Base-by-base conservation (phyloP, 129 eudicot species). In the Flaveria ramosissima region DNA sequence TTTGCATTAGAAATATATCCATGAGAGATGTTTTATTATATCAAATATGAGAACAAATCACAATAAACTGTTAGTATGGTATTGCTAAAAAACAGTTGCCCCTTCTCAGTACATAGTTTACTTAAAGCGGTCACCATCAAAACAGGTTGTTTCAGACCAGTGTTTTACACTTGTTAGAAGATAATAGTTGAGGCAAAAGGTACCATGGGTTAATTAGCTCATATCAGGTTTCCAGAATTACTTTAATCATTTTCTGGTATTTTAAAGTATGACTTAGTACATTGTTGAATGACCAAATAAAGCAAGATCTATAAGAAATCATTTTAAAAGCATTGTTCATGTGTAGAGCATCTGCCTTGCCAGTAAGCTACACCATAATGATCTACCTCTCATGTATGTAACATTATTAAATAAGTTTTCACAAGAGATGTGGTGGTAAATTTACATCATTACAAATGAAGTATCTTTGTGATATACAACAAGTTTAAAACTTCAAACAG, bases 21-120 rank as follows among this genome's bases (percentile, higher is more conserved):
- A 66, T 66, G 12, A 52, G 17, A 52, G 4, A 71, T 63, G 21
- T 15, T 11, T 3, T 30, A 30, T 30, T 30, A 14, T 6, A 63
- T 63, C 47, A 63, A 20, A 30, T 7, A 2, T 30, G 32, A 10
- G 30, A 30, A 30, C 10, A 15, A 16, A 16, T 27, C 46, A 63
- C 69, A 63, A 15, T 63, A 15, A 63, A 63, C 46, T 63, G 69
- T 63, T 30, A 63, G 27, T 39, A 64, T 73, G 45, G 16, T 39
- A 64, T 73, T 36, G 42, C n/a, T 27, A 41, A 39, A 30, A 30
- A 9, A 19, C 3, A 15, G 46, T 74, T 74, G 50, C 70, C 60
- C 59, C 48, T 61, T 52, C 12, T 60, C 61, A 70, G 16, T 46
- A 14, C 63, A 77, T 26, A 57, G 20, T 39, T 27, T 27, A 27